A percentile compares a stretch with the other conserved stretches of the same genome.
Conservation (phyloP, 306 rosid genomes). For the Sophora flavescens region DNA sequence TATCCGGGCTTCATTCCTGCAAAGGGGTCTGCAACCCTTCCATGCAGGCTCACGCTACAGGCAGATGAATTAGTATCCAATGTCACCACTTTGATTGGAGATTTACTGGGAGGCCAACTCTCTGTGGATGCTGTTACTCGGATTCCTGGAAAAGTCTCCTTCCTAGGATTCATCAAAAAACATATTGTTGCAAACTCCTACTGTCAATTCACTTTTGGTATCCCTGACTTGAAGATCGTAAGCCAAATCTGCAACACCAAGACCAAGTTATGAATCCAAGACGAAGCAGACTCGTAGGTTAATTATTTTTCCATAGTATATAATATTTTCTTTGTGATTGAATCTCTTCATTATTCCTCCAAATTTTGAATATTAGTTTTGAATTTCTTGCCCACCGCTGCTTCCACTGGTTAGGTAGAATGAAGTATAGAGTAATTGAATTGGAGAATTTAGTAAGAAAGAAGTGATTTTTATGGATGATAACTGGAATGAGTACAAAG, state of each 20-base stretch:
- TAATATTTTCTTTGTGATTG: no score
- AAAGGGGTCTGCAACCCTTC: constrained; percentile 47
- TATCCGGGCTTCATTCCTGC: constrained; percentile 61
- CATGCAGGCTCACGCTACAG: constrained; percentile 58
- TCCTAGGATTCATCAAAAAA: constrained; percentile 67
- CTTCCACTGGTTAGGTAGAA: no score
- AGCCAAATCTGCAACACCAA: constrained; percentile 64
- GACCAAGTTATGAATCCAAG: constrained; percentile 54
- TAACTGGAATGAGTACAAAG: no score
- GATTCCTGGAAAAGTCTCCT: constrained; percentile 62
- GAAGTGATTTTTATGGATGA: no score
- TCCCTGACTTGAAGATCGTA: constrained; percentile 53
- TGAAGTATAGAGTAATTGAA: no score
- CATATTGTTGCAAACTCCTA: constrained; percentile 59
- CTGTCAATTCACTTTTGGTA: constrained; percentile 54
- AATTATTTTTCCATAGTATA: no score
- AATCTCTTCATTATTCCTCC: no score
- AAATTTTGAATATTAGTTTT: no score
- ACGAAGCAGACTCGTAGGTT: background rate
- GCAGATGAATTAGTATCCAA: constrained; percentile 52
- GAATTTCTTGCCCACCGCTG: no score
- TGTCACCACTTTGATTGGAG: constrained; percentile 46
- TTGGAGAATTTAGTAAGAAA: no score
- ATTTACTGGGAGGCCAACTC: constrained; percentile 55
- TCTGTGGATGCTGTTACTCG: constrained; percentile 44